Base-by-base conservation (phyloP, 2,329 filamentous ascomycete species). In the Venturiaceae sp. region DNA sequence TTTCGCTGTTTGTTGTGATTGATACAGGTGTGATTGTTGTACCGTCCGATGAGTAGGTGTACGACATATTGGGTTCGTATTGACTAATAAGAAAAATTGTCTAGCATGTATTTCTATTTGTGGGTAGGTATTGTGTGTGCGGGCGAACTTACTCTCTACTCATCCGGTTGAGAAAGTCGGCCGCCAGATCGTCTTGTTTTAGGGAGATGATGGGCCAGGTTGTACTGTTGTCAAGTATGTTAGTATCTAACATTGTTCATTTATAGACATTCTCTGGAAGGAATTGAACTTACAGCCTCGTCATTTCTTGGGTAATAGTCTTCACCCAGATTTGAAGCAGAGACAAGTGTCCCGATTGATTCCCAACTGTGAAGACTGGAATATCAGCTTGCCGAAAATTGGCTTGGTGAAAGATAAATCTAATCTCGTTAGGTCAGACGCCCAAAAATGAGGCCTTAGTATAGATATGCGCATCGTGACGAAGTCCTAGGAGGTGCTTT, bases 51-150 rank as follows among this genome's bases (percentile, higher is more conserved):
- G 52, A 68, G 56, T 75, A 74, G 55, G 69, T 71, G 67, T 78
- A 81, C 23, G 67, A 71, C 55, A 83, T 64, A 56, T 73, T 72
- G 55, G 80, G 79, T 39, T 73, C 64, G 72, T 82, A 81, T 53
- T 68, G 68, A 23, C n/a, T n/a, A n/a, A n/a, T n/a, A n/a, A n/a
- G n/a, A n/a, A n/a, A n/a, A n/a, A n/a, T n/a, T n/a, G n/a, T n/a
- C n/a, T n/a, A n/a, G n/a, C n/a, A n/a, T n/a, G n/a, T n/a, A n/a
- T n/a, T n/a, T n/a, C n/a, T n/a, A n/a, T n/a, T n/a, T n/a, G n/a
- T n/a, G n/a, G n/a, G n/a, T n/a, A n/a, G n/a, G n/a, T n/a, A n/a
- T n/a, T n/a, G n/a, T n/a, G n/a, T n/a, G n/a, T n/a, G n/a, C n/a
- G n/a, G n/a, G n/a, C n/a, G n/a, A n/a, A n/a, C n/a, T n/a, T n/a